Base-by-base conservation (phyloP, 2,329 filamentous ascomycete species). In the Cladophialophora immunda region DNA sequence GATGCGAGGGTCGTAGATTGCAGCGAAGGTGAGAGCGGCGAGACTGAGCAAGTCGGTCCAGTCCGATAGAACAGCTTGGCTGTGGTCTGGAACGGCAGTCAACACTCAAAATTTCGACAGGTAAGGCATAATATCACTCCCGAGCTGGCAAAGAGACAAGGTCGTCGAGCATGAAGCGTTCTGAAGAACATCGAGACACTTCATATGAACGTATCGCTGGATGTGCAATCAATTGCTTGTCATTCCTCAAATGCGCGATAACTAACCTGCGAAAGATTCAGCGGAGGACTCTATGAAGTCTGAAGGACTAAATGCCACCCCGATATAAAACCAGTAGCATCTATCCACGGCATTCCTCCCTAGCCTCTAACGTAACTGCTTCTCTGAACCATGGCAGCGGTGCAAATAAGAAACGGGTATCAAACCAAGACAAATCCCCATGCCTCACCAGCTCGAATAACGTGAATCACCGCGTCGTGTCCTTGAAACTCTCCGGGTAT, bases 401-500 rank as follows among this genome's bases (percentile, higher is more conserved):
- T 50, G 45, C 45, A 15, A 50, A 50, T 22, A 50, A 50, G 15
- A 25, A 27, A 55, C n/a, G 19, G 13, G 4, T 17, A 55, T 27
- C 45, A 50, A 50, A 50, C 5, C 9, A 27, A 25, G 22, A 25
- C 45, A 50, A 11, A 50, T 25, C 45, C 19, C 22, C 6, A n/a
- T 4, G 3, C 45, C 22, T 25, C 45, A 13, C 45, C 22, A 50
- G 7, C 19, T 27, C 25, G 45, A 50, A 27, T 25, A 50, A 25
- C 22, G 45, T 11, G 8, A 50, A 22, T 27, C 17, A 5, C 45
- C 11, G 11, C 11, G 9, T 9, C 22, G 22, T 50, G 45, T 50
- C 22, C 58, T 30, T 27, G 7, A 22, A 62, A 30, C 41, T 25
- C 19, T 15, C 45, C 8, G 58, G 32, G 30, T 54, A 62, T 19